These are phyloP conservation scores for Amauroascus niger DNA, from an alignment of 2,329 filamentous ascomycete genomes.

Conservation along the genomic window DNA sequence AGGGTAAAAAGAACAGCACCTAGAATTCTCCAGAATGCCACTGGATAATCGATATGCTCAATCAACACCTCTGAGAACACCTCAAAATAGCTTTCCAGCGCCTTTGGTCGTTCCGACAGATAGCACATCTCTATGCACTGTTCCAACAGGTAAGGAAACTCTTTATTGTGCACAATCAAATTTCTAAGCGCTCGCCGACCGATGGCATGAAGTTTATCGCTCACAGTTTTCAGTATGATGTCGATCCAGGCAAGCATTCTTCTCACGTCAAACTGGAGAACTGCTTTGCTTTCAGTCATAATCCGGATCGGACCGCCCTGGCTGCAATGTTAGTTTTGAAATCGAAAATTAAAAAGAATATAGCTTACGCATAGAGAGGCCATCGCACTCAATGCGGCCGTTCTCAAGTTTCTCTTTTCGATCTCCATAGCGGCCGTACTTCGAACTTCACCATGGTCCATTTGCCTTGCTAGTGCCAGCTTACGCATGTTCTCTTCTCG, in stretches of 20 bases:
- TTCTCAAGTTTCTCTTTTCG: slow-evolving; percentile 84
- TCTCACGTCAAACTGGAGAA: slow-evolving; percentile 81
- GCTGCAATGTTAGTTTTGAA: slow-evolving; percentile 10
- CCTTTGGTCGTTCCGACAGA: slow-evolving; percentile 65
- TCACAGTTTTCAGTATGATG: slow-evolving; percentile 82
- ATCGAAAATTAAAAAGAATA: not conserved
- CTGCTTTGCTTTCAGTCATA: slow-evolving; percentile 76
- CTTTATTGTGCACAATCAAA: slow-evolving; percentile 79
- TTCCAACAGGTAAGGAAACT: slow-evolving; percentile 74
- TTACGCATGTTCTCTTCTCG: slow-evolving; percentile 82
- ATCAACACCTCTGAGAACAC: slow-evolving; percentile 82
- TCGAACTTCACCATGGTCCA: slow-evolving; percentile 60
- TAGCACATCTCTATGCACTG: slow-evolving; percentile 91
- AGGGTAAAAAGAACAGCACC: slow-evolving; percentile 84
- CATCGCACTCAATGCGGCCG: slow-evolving; percentile 89
- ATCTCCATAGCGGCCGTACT: slow-evolving; percentile 87
- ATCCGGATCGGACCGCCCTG: slow-evolving; percentile 64
- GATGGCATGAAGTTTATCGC: slow-evolving; percentile 83
- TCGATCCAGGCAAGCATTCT: slow-evolving; percentile 94
- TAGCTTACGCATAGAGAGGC: slow-evolving; percentile 71
- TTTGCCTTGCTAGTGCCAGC: slow-evolving; percentile 69
- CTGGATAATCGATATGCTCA: slow-evolving; percentile 69
- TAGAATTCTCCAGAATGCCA: slow-evolving; percentile 83
- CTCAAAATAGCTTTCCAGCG: slow-evolving; percentile 88
- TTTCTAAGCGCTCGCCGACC: slow-evolving; percentile 82